Conservation (phyloP, 2,329 filamentous ascomycete species). For the Harringtonia aguacate region DNA sequence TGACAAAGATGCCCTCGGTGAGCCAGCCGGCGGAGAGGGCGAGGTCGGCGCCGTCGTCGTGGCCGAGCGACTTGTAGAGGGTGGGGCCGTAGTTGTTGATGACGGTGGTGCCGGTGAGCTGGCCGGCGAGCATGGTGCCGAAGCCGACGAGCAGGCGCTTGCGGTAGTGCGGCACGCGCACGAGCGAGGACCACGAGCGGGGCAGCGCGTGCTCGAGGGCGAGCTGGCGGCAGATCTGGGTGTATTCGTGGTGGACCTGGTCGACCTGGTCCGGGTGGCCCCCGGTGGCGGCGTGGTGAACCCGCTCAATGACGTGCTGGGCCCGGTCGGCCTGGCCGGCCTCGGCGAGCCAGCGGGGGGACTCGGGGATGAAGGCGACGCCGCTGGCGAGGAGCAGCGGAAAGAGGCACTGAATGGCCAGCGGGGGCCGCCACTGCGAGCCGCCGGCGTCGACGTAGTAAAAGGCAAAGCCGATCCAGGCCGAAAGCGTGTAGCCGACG, state of each 20-base stretch:
- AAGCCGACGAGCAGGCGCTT: not conserved
- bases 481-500: constrained; percentile 22
- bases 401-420: constrained; percentile 21
- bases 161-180: not conserved
- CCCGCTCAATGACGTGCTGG: constrained; percentile 11
- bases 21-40: constrained; percentile 3
- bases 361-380: constrained; percentile 21
- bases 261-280: not conserved
- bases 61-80: not conserved
- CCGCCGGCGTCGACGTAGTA: constrained; percentile 9
- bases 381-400: constrained; percentile 6
- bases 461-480: constrained; percentile 2
- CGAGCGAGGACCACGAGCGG: not conserved
- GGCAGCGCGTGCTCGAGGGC: not conserved
- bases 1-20: not conserved
- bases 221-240: not conserved
- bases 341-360: constrained; percentile 15
- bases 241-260: not conserved
- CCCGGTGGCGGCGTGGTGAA: constrained; percentile 23
- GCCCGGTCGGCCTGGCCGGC: constrained; percentile 15
- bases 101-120: not conserved
- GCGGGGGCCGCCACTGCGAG: constrained; percentile 22
- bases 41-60: not conserved
- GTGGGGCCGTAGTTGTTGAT: constrained; percentile 4
- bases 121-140: not conserved